These are phyloP conservation scores for Blastobotrys elegans DNA, from an alignment of 1,139 yeast species.

Conservation along the genomic window DNA sequence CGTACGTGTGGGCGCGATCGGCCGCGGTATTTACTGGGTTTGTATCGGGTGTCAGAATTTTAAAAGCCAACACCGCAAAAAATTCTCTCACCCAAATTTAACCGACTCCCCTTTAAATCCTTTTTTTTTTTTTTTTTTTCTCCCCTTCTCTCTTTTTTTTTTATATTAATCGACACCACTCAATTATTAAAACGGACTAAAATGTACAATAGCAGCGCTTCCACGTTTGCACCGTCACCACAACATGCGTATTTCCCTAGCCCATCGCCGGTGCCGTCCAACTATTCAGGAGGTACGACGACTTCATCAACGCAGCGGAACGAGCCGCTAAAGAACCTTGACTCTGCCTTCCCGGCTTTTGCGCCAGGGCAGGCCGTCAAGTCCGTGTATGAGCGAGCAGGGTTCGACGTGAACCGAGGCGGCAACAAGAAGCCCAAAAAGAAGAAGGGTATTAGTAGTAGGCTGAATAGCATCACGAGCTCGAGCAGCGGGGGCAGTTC, in stretches of 20 bases:
- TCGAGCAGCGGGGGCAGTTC: conserved; percentile 1
- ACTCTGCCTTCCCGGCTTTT: conserved; percentile 38
- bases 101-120: background rate
- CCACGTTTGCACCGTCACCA: background rate
- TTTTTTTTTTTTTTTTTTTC: background rate
- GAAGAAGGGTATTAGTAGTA: background rate
- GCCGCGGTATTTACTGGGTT: conserved; percentile 3
- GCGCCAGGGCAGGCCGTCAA: conserved; percentile 30
- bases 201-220: background rate
- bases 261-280: conserved; percentile 11
- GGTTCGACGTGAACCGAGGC: conserved; percentile 34
- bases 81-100: background rate
- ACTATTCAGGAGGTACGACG: background rate
- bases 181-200: background rate
- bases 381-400: conserved; percentile 40
- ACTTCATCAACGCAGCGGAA: background rate
- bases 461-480: conserved; percentile 4
- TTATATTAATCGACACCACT: background rate
- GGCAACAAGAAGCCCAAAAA: background rate
- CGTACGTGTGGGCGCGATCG: background rate
- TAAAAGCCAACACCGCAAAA: too few relatives aligned
- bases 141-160: background rate
- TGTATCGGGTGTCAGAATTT: too few relatives aligned
- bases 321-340: conserved; percentile 25
- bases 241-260: conserved; percentile 3